Evolutionary conservation across 495 filamentous ascomycete species (phyloP).

Genomic region (Articulospora tetracladia): DNA sequence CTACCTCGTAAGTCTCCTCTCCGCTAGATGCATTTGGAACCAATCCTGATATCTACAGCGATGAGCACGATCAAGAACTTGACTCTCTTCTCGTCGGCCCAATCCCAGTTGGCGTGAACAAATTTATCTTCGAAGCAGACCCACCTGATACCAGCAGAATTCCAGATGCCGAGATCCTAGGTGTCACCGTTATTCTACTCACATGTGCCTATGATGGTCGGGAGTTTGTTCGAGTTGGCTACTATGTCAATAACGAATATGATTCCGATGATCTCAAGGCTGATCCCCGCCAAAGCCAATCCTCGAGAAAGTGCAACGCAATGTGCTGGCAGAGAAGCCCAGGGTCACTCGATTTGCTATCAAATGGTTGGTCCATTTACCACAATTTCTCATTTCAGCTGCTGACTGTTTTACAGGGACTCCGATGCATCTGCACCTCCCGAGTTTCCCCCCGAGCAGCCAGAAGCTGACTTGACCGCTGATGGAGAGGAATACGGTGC

Average conservation of each 20-base stretch:
- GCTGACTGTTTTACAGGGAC: slow-evolving; percentile 57
- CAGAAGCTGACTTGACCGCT: slow-evolving; percentile 80
- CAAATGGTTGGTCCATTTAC: slow-evolving; percentile 69
- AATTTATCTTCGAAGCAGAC: slow-evolving; percentile 96
- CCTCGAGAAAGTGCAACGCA: slow-evolving; percentile 85
- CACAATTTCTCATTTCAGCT: not conserved
- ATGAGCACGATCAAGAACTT: slow-evolving; percentile 96
- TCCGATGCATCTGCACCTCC: slow-evolving; percentile 92
- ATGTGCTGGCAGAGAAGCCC: slow-evolving; percentile 94
- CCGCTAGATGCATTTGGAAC: not conserved
- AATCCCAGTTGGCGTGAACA: slow-evolving; percentile 95
- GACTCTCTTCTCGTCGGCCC: slow-evolving; percentile 95
- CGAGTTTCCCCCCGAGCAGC: slow-evolving; percentile 95
- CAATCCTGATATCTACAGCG: slow-evolving; percentile 40
- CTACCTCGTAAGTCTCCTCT: slow-evolving; percentile 72
- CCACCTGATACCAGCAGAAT: slow-evolving; percentile 85
- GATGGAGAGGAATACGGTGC: slow-evolving; percentile 90
- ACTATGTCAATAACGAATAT: slow-evolving; percentile 99
- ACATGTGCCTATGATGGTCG: slow-evolving; percentile 94
- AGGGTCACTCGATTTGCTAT: slow-evolving; percentile 97
- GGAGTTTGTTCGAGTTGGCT: slow-evolving; percentile 97
- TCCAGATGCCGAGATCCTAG: slow-evolving; percentile 89
- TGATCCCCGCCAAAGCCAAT: slow-evolving; percentile 89
- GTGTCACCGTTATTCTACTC: slow-evolving; percentile 94
- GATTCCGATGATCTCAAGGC: slow-evolving; percentile 81